These are phyloP conservation scores for Citeromyces nyonsensis DNA, from an alignment of 805 yeast genomes.

Conservation along the genomic window DNA sequence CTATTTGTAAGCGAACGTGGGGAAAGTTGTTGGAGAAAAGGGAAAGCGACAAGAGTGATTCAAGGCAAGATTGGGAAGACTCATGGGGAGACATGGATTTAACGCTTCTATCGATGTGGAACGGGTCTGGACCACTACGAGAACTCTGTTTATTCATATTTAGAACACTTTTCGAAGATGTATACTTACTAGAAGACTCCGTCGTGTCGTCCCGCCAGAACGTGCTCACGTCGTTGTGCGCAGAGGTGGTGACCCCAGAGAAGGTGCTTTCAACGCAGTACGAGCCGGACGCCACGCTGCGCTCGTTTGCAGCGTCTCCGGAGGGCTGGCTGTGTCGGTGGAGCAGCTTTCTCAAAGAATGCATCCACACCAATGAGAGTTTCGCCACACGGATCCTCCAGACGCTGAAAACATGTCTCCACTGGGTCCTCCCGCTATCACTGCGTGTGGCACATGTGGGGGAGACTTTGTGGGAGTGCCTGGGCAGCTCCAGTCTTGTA, in stretches of 20 bases:
- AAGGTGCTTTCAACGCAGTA: conserved; percentile 44
- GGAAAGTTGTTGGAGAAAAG: conserved; percentile 41
- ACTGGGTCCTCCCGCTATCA: conserved; percentile 78
- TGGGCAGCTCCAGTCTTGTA: conserved; percentile 40
- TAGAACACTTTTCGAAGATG: conserved; percentile 84
- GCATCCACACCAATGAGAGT: conserved; percentile 13
- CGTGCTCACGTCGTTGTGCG: conserved; percentile 69
- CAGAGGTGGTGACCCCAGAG: conserved; percentile 68
- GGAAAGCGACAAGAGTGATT: conserved; percentile 5
- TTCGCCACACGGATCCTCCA: conserved; percentile 60
- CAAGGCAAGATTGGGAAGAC: conserved; percentile 18
- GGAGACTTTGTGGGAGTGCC: conserved; percentile 41
- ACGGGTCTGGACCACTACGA: conserved; percentile 40
- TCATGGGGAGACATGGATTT: conserved; percentile 88
- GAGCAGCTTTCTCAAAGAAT: conserved; percentile 34
- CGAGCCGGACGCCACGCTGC: conserved; percentile 48
- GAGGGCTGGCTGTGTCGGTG: conserved; percentile 86
- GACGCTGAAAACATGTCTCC: conserved; percentile 77
- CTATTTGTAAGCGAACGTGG: conserved; percentile 84
- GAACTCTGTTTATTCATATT: conserved; percentile 68
- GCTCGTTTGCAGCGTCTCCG: conserved; percentile 46
- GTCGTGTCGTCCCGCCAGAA: conserved; percentile 68
- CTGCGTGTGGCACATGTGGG: conserved; percentile 54
- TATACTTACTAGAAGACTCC: conserved; percentile 83
- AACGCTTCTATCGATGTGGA: conserved; percentile 66